A percentile compares a stretch with the other conserved stretches of the same genome.
phyloP scores from a whole-genome alignment of 2,329 filamentous ascomycete genomes.

The Paecilomyces sp. region DNA sequence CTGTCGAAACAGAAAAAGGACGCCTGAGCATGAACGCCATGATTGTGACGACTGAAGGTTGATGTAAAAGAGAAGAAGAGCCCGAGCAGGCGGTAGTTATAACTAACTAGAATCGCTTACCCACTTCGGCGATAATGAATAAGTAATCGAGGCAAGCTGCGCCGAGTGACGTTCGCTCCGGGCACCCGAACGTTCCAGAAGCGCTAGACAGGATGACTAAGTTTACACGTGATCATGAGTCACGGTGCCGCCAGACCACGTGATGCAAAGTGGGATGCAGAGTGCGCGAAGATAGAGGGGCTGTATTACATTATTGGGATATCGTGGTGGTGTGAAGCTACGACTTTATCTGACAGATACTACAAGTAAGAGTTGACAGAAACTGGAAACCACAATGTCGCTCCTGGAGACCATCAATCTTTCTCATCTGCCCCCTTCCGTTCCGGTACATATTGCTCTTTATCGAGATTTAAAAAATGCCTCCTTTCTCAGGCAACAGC shows the following conservation, averaged over 20 bases:
- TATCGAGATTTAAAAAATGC: slow-evolving; percentile 74
- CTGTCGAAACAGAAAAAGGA: slow-evolving; percentile 56
- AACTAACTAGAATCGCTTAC: background rate
- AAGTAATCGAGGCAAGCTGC: slow-evolving; percentile 4
- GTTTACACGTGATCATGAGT: slow-evolving; percentile 10
- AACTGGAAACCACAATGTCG: slow-evolving; percentile 15
- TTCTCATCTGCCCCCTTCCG: slow-evolving; percentile 63
- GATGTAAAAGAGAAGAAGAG: slow-evolving; percentile 7
- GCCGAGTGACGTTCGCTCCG: slow-evolving; percentile 12
- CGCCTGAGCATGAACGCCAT: slow-evolving; percentile 62
- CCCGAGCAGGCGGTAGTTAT: background rate
- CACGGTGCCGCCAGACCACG: background rate
- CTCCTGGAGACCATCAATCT: slow-evolving; percentile 61
- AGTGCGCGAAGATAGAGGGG: background rate
- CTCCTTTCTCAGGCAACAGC: slow-evolving; percentile 68
- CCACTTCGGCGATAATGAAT: slow-evolving; percentile 1
- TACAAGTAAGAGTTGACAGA: background rate
- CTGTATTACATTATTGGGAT: background rate
- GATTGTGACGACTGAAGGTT: slow-evolving; percentile 9
- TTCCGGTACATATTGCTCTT: slow-evolving; percentile 65
- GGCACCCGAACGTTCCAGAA: slow-evolving; percentile 31
- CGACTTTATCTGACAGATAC: background rate
- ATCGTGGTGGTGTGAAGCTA: background rate
- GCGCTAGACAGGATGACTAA: slow-evolving; percentile 8
- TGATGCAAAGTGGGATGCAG: background rate